Evolutionary conservation across 345 rosid species (phyloP), one percentile per base, ranked within the genome.

Genomic region (Euphorbia peplus): DNA sequence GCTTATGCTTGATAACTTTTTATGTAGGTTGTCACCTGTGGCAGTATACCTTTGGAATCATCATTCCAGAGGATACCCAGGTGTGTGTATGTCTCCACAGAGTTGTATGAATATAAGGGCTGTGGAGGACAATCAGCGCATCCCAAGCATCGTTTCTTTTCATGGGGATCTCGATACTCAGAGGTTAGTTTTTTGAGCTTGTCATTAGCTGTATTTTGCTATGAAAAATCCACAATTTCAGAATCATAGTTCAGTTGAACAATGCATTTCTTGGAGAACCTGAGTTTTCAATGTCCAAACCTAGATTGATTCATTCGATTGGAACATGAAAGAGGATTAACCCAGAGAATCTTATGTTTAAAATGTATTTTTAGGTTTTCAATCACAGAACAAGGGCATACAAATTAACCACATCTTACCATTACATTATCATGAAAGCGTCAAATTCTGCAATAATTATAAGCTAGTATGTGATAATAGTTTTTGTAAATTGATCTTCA

Each of bases 11-110:
- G 64, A 16, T 11, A 60, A 16, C 47, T 48, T 46, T 35, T 70
- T 30, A 58, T 81, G 76, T 74, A 93, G 98, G 96, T 93, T 61
- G 96, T 91, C 65, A 93, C 98, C 46, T 93, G 98, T 76, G 98
- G 98, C 70, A 86, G 97, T 72, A 75, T 85, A n/a, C 91, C 97
- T 10, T 75, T 93, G 72, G 97, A 93, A 60, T 83, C 98, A 37
- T 88, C 98, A 35, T 93, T 88, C 78, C 95, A 90, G 77, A 86
- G 83, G 74, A 69, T 81, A 66, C 83, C 89, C 13, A 87, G 97
- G 74, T 93, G 98, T 41, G 89, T 93, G 22, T 91, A 85, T 44
- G 87, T 91, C 55, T 91, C 96, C 15, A 83, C 96, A 0, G 97
- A 93, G 68, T 73, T 93, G 82, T 83, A 82, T 25, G 95, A 88